Evolutionary conservation across 495 filamentous ascomycete species (phyloP), one percentile per base, ranked within the genome.

Genomic region (Usnea hakonensis): DNA sequence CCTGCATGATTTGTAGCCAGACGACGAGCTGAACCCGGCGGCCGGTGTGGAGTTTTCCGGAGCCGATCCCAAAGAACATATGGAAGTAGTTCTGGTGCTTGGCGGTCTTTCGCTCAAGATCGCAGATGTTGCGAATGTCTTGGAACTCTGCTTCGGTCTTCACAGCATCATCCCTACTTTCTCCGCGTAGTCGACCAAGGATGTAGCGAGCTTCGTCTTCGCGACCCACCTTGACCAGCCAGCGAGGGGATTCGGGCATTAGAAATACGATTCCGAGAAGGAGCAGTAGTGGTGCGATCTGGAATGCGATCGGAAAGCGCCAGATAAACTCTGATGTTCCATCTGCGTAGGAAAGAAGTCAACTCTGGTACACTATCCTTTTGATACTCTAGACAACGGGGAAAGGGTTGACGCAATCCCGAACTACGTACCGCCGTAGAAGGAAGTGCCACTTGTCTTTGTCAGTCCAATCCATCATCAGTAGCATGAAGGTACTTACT

Each of bases 251-350:
- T 65, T 85, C 82, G 2, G 83, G 83, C 65, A 86, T 78, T 46
- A 79, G 72, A 71, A 74, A 77, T 43, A 82, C 69, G 33, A 71
- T 71, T 19, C 46, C 64, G 60, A 84, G 72, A 16, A 87, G 78
- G 19, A 80, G 62, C 6, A 84, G 63, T 0, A 85, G 78, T 8
- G 77, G 75, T 43, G 81, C 69, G 60, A 88, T 75, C 59, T 87
- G 86, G 73, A 89, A 88, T 0, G 79, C 86, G 63, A 89, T 83
- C 0, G 85, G 86, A 64, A 89, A 87, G n/a, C 85, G 73, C 85
- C 85, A 88, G 57, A 79, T 76, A 66, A 87, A 78, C 21, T 78
- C 66, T 40, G 33, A 82, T 83, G 26, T 71, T 69, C 84, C 83
- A 44, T 74, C 75, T 57, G 85, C 79, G 62, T 85, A 76, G 67